These are phyloP conservation scores for Claviceps lovelessii DNA, from an alignment of 2,329 filamentous ascomycete species.

Conservation along the genomic window DNA sequence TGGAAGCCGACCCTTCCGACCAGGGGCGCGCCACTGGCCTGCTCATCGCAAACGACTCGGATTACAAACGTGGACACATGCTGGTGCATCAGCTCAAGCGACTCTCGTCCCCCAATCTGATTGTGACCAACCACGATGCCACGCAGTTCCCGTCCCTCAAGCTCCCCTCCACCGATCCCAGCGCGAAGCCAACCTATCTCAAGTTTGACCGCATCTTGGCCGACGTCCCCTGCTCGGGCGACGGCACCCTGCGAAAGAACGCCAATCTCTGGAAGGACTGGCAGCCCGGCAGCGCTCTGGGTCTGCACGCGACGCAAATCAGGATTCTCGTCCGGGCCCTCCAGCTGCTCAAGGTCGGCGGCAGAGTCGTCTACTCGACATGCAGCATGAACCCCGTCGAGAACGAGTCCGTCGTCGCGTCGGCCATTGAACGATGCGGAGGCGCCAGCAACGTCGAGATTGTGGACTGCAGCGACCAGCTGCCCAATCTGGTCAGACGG, in stretches of 20 bases:
- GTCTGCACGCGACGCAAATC: constrained; percentile 73
- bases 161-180: constrained; percentile 46
- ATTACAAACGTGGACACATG: constrained; percentile 96
- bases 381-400: constrained; percentile 98
- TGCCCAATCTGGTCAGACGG: constrained; percentile 62
- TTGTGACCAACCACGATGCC: constrained; percentile 96
- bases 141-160: constrained; percentile 89
- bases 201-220: constrained; percentile 95
- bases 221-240: constrained; percentile 92
- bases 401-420: constrained; percentile 82
- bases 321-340: constrained; percentile 82
- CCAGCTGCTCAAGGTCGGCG: constrained; percentile 91
- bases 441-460: constrained; percentile 69
- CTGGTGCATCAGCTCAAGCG: constrained; percentile 96
- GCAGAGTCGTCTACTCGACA: constrained; percentile 91
- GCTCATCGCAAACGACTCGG: constrained; percentile 87
- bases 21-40: constrained; percentile 81
- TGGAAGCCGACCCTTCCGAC: constrained; percentile 50
- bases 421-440: constrained; percentile 80
- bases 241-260: constrained; percentile 90
- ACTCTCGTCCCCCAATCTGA: constrained; percentile 85
- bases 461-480: constrained; percentile 64
- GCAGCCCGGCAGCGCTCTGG: constrained; percentile 74
- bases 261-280: constrained; percentile 89
- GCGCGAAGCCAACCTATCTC: constrained; percentile 54